Base-by-base conservation (phyloP, 768 basidiomycete species). In the Cyathus striatus region DNA sequence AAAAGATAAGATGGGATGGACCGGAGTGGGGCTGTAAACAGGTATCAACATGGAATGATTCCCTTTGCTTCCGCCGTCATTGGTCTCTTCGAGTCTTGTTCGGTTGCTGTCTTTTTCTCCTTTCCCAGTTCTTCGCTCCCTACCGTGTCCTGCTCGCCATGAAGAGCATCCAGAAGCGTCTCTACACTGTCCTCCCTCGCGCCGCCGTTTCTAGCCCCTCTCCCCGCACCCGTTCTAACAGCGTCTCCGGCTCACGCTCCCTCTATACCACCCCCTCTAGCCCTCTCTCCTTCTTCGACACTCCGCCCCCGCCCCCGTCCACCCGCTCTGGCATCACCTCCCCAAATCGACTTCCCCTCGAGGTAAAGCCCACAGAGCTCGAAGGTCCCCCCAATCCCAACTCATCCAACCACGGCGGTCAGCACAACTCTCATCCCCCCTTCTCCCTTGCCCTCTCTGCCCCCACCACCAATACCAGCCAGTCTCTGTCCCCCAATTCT, bases 161-260 rank as follows among this genome's bases (percentile, higher is more conserved):
- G 65, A 70, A 70, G 61, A 68, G 69, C 20, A 66, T 76, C 20
- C 72, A 72, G 48, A 79, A 76, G 52, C 70, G 75, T n/a, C 58
- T 79, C 33, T 74, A 66, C 50, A 66, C 64, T 16, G 72, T 66
- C 35, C 51, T 70, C 41, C 23, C 68, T 30, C 70, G 70, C 59
- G 26, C 40, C 45, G 23, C 51, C 49, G 6, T n/a, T n/a, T n/a
- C n/a, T n/a, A n/a, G n/a, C n/a, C 41, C 56, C 17, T 49, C 32
- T 12, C 54, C 61, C 56, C 68, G 74, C 44, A 63, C 64, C 33
- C 70, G 73, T 48, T 75, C 76, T 5, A 73, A 69, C 51, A 70
- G 62, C 9, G 55, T 57, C 7, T 57, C 65, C 7, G 61, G 68
- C 7, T 46, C 69, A 1, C 66, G 76, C 18, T 60, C 65, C 14